Percentiles rank a stretch among this genome's conserved stretches.
phyloP scores from a whole-genome alignment of 345 rosid genomes.

The Eucalyptus leucophloia region DNA sequence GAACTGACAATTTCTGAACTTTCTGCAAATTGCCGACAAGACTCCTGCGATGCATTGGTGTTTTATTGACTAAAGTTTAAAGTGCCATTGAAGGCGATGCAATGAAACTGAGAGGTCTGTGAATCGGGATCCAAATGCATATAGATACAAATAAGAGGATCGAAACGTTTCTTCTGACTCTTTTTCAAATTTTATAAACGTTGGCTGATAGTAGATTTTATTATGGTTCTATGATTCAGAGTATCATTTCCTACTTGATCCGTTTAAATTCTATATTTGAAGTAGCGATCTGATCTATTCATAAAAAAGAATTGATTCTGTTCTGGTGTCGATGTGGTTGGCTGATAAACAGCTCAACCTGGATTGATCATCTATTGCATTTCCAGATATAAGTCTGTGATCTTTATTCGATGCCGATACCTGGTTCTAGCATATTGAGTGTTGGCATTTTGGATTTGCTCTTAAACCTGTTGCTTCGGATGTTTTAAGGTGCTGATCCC shows the following conservation, averaged over 20 bases:
- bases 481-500: neutral
- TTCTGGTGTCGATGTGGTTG: neutral
- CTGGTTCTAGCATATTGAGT: neutral
- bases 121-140: neutral
- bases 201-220: neutral
- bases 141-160: neutral
- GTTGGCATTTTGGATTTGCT: neutral
- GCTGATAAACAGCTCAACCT: neutral
- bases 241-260: neutral
- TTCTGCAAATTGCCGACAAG: neutral
- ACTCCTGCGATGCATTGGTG: neutral
- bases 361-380: neutral
- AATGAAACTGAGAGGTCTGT: rapidly evolving
- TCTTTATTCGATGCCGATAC: neutral
- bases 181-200: neutral
- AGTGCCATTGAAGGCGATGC: neutral
- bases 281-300: neutral
- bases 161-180: rapidly evolving
- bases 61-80: neutral
- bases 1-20: neutral
- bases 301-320: rapidly evolving
- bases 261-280: rapidly evolving
- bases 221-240: neutral
- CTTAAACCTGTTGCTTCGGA: neutral
- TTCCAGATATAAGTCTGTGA: neutral